Percentiles rank a stretch among this genome's conserved stretches.
phyloP scores from a whole-genome alignment of 345 rosid genomes.

The Brassica napus region Da-Ae NC_063437.1:521001-521500 shows the following conservation, averaged over 20 bases:
- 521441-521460: slow-evolving; percentile 56
- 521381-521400: slow-evolving; percentile 49
- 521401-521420: slow-evolving; percentile 53
- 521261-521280: slow-evolving; percentile 70
- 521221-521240: slow-evolving; percentile 65
- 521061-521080: slow-evolving; percentile 8
- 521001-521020: slow-evolving; percentile 18
- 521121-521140: slow-evolving; percentile 11
- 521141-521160: slow-evolving; percentile 20
- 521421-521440: slow-evolving; percentile 63
- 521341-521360: slow-evolving; percentile 88
- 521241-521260: slow-evolving; percentile 73
- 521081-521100: slow-evolving; percentile 29
- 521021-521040: not conserved
- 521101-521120: slow-evolving; percentile 27
- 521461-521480: slow-evolving; percentile 32
- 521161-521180: slow-evolving; percentile 46
- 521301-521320: slow-evolving; percentile 81
- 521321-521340: slow-evolving; percentile 90
- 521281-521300: slow-evolving; percentile 69
- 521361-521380: slow-evolving; percentile 68
- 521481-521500: not conserved
- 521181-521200: slow-evolving; percentile 45
- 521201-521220: slow-evolving; percentile 74
- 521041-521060: not conserved